These are phyloP conservation scores for Ascochyta clinopodiicola DNA, from an alignment of 2,329 filamentous ascomycete species.

Conservation along the genomic window DNA sequence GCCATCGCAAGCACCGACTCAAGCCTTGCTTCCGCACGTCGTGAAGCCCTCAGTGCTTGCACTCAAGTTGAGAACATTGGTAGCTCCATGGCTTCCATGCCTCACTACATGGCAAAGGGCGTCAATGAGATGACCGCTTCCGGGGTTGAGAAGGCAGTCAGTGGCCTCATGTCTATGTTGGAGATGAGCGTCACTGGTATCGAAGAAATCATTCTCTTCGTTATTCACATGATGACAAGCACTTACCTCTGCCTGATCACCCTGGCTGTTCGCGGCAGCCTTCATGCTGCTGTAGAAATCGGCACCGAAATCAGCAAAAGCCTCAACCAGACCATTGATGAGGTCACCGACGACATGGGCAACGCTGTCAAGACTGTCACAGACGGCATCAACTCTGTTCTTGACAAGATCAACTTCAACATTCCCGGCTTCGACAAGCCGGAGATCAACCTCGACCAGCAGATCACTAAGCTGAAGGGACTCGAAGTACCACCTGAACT, in stretches of 20 bases:
- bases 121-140: constrained; percentile 85
- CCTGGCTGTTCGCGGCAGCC: constrained; percentile 77
- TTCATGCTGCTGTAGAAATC: constrained; percentile 72
- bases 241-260: constrained; percentile 92
- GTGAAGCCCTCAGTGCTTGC: constrained; percentile 86
- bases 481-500: constrained; percentile 74
- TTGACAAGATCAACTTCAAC: constrained; percentile 50
- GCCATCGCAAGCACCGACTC: constrained; percentile 74
- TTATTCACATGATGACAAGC: constrained; percentile 88
- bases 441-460: constrained; percentile 69
- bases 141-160: constrained; percentile 80
- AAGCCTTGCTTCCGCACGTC: constrained; percentile 76
- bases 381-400: constrained; percentile 48
- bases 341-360: constrained; percentile 59
- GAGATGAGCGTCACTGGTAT: constrained; percentile 81
- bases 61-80: constrained; percentile 91
- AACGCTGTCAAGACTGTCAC: constrained; percentile 44
- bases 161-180: constrained; percentile 79
- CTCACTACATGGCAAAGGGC: constrained; percentile 87
- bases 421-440: constrained; percentile 54
- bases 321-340: constrained; percentile 68
- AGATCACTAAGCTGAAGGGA: constrained; percentile 70
- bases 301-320: constrained; percentile 66
- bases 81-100: constrained; percentile 97
- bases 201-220: constrained; percentile 86